phyloP scores from a whole-genome alignment of 2,329 filamentous ascomycete species.

The Lachnellula cervina region DNA sequence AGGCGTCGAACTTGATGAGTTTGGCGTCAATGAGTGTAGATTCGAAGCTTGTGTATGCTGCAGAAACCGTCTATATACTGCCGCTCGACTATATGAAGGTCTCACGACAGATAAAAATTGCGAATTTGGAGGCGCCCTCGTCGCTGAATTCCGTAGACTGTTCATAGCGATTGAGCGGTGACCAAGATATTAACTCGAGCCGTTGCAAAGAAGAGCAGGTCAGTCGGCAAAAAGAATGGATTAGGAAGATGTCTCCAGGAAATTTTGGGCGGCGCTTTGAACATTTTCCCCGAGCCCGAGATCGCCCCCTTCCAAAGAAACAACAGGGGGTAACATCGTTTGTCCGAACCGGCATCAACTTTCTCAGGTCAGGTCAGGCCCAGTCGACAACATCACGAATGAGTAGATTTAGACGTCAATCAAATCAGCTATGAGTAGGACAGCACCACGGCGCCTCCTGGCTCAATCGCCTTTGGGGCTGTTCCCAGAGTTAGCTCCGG shows the following conservation, averaged over 20 bases:
- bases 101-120: constrained; percentile 30
- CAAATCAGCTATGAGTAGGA: constrained; percentile 28
- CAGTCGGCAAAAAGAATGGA: constrained; percentile 2
- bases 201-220: constrained; percentile 3
- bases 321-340: neutral
- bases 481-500: constrained; percentile 9
- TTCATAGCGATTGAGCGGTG: constrained; percentile 24
- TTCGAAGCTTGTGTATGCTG: constrained; percentile 29
- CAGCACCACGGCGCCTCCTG: constrained; percentile 25
- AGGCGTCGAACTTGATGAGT: constrained; percentile 34
- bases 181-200: constrained; percentile 7
- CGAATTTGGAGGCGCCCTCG: constrained; percentile 22
- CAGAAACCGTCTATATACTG: constrained; percentile 32
- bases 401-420: neutral
- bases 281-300: constrained; percentile 25
- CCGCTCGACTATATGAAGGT: constrained; percentile 27
- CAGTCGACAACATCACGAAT: constrained; percentile 3
- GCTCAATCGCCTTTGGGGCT: constrained; percentile 22
- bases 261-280: constrained; percentile 18
- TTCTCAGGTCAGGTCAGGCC: constrained; percentile 11
- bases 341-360: constrained; percentile 23
- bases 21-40: constrained; percentile 25
- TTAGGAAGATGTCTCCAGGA: constrained; percentile 11
- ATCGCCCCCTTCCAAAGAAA: neutral
- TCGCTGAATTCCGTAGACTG: constrained; percentile 25